These are phyloP conservation scores for Aureobasidium lini DNA, from an alignment of 2,329 filamentous ascomycete species.

Conservation along the genomic window DNA sequence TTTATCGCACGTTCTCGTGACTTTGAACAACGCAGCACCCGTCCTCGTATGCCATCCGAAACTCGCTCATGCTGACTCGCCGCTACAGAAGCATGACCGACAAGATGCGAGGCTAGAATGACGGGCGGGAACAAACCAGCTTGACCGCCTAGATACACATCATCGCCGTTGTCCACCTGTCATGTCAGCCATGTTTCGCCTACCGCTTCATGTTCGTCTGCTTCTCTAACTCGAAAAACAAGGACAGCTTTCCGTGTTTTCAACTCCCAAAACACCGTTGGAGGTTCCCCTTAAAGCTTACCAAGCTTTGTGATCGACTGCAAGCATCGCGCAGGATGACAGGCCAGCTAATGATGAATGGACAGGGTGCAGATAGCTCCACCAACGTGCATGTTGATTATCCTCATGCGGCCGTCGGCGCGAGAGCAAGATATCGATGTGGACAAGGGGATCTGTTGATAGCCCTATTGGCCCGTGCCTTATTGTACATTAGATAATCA, in stretches of 20 bases:
- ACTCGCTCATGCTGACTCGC: not conserved
- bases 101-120: not conserved
- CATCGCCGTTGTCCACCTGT: not conserved
- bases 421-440: not conserved
- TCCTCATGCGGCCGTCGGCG: not conserved
- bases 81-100: constrained; percentile 9
- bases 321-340: constrained; percentile 2
- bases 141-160: not conserved
- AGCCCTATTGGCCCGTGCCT: too few species aligned
- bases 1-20: not conserved
- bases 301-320: constrained; percentile 10
- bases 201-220: not conserved
- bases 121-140: not conserved
- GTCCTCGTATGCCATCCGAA: not conserved
- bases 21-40: not conserved
- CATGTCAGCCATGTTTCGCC: constrained; percentile 2
- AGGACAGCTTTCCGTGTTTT: too few species aligned
- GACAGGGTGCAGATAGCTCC: not conserved
- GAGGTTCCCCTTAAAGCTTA: not conserved
- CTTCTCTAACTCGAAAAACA: not conserved
- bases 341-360: not conserved
- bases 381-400: not conserved
- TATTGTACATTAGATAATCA: too few species aligned
- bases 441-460: not conserved
- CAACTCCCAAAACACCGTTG: not conserved